These are phyloP conservation scores for Daedalea quercina DNA, from an alignment of 768 basidiomycete species.

Conservation along the genomic window DNA sequence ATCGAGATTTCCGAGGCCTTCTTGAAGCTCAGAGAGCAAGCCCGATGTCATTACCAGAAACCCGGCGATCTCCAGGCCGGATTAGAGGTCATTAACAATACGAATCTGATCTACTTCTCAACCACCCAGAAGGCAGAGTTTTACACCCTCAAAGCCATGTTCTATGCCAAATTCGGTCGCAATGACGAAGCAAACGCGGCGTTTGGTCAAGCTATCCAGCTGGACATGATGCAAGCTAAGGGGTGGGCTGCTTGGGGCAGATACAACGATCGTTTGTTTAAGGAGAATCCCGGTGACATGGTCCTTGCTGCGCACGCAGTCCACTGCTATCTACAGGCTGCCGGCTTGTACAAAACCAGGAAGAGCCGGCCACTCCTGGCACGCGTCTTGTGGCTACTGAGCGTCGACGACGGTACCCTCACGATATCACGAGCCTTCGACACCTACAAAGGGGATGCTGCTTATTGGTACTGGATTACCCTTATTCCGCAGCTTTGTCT, in stretches of 20 bases:
- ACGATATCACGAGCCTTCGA: slow-evolving; percentile 82
- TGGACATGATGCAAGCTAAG: slow-evolving; percentile 92
- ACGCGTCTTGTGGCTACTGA: slow-evolving; percentile 93
- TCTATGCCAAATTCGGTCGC: slow-evolving; percentile 81
- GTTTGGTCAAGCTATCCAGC: slow-evolving; percentile 92
- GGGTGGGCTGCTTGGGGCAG: slow-evolving; percentile 99
- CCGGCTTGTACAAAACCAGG: slow-evolving; percentile 87
- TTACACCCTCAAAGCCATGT: slow-evolving; percentile 98
- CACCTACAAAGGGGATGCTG: slow-evolving; percentile 92
- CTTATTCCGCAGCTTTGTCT: slow-evolving; percentile 90
- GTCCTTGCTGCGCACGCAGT: slow-evolving; percentile 84
- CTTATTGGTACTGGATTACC: slow-evolving; percentile 99
- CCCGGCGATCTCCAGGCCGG: slow-evolving; percentile 90
- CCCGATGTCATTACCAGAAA: slow-evolving; percentile 95
- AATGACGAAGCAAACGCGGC: slow-evolving; percentile 87
- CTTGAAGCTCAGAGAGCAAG: slow-evolving; percentile 96
- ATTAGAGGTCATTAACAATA: slow-evolving; percentile 98
- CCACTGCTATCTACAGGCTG: slow-evolving; percentile 96
- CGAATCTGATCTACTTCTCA: slow-evolving; percentile 98
- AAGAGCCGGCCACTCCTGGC: slow-evolving; percentile 90
- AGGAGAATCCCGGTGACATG: slow-evolving; percentile 71
- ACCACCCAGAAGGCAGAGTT: slow-evolving; percentile 95
- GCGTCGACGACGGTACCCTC: slow-evolving; percentile 74
- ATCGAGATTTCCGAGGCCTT: slow-evolving; percentile 99
- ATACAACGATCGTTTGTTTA: slow-evolving; percentile 90